Evolutionary conservation across 2,329 filamentous ascomycete species (phyloP).

Genomic region (Blastomyces silverae): DNA sequence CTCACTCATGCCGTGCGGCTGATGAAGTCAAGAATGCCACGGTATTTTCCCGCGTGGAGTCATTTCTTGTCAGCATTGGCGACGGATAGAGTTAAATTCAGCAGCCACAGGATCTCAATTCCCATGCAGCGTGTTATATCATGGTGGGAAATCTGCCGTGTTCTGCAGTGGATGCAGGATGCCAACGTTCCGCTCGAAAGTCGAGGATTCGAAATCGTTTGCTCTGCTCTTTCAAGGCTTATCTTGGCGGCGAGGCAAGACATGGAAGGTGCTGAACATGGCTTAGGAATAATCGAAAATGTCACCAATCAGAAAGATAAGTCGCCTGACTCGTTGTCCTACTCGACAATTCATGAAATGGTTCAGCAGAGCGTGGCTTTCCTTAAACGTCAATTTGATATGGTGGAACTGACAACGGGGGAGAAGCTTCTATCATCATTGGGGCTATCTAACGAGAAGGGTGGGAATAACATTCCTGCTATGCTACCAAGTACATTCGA

Average conservation of each 20-base stretch:
- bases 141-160: conserved; percentile 35
- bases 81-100: conserved; percentile 2
- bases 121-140: conserved; percentile 31
- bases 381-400: conserved; percentile 35
- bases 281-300: conserved; percentile 21
- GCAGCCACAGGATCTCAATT: neutral
- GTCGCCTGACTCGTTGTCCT: neutral
- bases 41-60: conserved; percentile 34
- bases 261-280: conserved; percentile 27
- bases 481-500: conserved; percentile 31
- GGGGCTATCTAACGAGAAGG: neutral
- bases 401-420: conserved; percentile 30
- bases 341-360: conserved; percentile 28
- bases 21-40: conserved; percentile 27
- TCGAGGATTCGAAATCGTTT: conserved; percentile 34
- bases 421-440: neutral
- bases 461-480: conserved; percentile 9
- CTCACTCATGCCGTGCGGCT: conserved; percentile 37
- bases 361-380: conserved; percentile 28
- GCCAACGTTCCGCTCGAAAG: conserved; percentile 29
- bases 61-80: conserved; percentile 31
- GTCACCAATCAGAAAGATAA: conserved; percentile 18
- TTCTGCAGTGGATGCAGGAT: conserved; percentile 33
- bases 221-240: conserved; percentile 33
- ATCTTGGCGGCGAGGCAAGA: conserved; percentile 30